A percentile compares a stretch with the other conserved stretches of the same genome.
Conservation (phyloP, 2,329 filamentous ascomycete species). For the Apiospora rasikravindrae region DNA sequence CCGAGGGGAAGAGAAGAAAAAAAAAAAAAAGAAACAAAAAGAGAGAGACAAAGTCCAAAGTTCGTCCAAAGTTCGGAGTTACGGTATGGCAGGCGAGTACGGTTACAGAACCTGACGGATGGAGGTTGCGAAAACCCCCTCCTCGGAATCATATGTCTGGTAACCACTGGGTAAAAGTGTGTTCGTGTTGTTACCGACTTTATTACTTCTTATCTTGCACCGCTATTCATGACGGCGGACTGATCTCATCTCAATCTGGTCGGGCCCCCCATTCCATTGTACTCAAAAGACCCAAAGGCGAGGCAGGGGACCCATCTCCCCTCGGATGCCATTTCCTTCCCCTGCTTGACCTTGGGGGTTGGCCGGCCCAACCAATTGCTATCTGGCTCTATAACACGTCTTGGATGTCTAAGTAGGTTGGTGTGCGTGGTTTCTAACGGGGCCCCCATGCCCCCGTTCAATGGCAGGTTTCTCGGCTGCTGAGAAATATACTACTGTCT, state of each 20-base stretch:
- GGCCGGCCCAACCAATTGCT: not conserved
- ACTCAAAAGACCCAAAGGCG: too few species aligned
- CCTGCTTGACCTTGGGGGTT: not conserved
- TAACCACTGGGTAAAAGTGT: too few species aligned
- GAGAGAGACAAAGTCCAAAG: not conserved
- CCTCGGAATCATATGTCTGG: too few species aligned
- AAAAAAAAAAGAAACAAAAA: not conserved
- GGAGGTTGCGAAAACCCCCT: too few species aligned
- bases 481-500: slow-evolving; percentile 1
- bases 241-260: not conserved
- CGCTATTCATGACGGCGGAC: not conserved
- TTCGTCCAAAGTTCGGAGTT: not conserved
- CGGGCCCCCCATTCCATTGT: not conserved
- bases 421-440: not conserved
- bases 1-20: not conserved
- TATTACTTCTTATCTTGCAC: not conserved
- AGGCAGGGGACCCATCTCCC: not conserved
- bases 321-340: not conserved
- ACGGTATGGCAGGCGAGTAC: too few species aligned
- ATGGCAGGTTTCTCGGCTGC: not conserved
- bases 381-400: slow-evolving; percentile 4
- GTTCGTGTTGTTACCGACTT: not conserved
- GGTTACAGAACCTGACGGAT: too few species aligned
- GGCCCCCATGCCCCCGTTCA: not conserved
- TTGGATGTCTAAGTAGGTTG: too few species aligned